A percentile compares a stretch with the other conserved stretches of the same genome.
Conservation (phyloP, 768 basidiomycete species). For the Phanerochaete sordida region DNA sequence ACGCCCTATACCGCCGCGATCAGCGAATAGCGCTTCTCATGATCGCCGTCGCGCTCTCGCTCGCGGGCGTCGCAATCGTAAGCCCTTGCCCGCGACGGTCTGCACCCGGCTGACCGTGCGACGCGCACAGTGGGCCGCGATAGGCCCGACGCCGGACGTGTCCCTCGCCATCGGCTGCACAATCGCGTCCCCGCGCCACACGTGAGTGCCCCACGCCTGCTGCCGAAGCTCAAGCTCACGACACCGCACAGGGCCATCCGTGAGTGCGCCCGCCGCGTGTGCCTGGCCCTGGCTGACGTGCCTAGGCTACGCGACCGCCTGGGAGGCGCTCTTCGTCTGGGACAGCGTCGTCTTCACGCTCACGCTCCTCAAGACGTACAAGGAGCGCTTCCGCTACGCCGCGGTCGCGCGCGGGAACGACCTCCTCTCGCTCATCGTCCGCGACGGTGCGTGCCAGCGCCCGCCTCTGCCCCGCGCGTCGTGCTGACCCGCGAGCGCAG, state of each 20-base stretch:
- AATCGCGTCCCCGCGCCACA: slow-evolving; percentile 8
- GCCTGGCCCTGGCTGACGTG: neutral
- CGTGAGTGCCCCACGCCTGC: slow-evolving; percentile 19
- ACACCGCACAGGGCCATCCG: neutral
- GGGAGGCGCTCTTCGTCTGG: slow-evolving; percentile 50
- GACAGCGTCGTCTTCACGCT: slow-evolving; percentile 49
- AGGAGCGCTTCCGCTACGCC: slow-evolving; percentile 23
- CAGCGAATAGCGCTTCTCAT: slow-evolving; percentile 33
- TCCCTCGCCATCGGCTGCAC: slow-evolving; percentile 21
- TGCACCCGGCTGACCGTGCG: neutral
- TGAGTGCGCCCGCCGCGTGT: neutral
- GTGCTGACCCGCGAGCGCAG: slow-evolving; percentile 23
- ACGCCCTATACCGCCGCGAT: slow-evolving; percentile 46
- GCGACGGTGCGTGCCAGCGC: slow-evolving; percentile 41
- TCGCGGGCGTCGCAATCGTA: slow-evolving; percentile 26
- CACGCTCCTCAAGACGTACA: slow-evolving; percentile 43
- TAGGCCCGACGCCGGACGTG: slow-evolving; percentile 28
- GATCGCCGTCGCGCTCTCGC: slow-evolving; percentile 28
- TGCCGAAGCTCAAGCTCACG: neutral
- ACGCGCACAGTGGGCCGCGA: slow-evolving; percentile 38
- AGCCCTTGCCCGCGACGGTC: neutral
- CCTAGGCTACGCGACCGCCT: slow-evolving; percentile 33
- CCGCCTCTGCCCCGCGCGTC: neutral
- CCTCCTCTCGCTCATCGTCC: slow-evolving; percentile 39
- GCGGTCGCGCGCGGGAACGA: slow-evolving; percentile 16